Conservation (phyloP, 495 filamentous ascomycete genomes). For the Neurospora sp. region DNA sequence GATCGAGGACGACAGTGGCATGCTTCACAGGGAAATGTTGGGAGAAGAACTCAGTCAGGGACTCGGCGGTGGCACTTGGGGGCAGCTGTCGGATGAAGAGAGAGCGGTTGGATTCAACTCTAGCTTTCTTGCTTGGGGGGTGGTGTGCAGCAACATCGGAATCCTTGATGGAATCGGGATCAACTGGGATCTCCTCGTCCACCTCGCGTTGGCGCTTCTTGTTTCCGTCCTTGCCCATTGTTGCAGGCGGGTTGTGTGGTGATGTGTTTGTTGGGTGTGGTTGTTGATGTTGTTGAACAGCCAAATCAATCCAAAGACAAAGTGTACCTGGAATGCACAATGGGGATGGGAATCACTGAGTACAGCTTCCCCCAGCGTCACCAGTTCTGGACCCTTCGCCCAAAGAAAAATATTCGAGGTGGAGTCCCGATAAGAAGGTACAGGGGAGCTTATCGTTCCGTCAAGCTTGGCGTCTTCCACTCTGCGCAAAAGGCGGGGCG, state of each 20-base stretch:
- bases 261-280: background rate
- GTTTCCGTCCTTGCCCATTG: slow-evolving; percentile 24
- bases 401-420: background rate
- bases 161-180: slow-evolving; percentile 7
- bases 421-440: background rate
- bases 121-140: slow-evolving; percentile 32
- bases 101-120: slow-evolving; percentile 46
- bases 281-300: background rate
- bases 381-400: background rate
- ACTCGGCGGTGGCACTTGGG: slow-evolving; percentile 65
- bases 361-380: background rate
- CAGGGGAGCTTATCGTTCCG: background rate
- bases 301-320: background rate
- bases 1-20: slow-evolving; percentile 75
- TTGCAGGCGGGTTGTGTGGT: slow-evolving; percentile 1
- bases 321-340: background rate
- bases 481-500: background rate
- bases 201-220: slow-evolving; percentile 26
- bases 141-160: background rate
- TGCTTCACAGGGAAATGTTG: slow-evolving; percentile 91
- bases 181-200: slow-evolving; percentile 5
- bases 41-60: slow-evolving; percentile 79
- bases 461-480: background rate
- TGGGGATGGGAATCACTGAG: background rate
- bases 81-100: slow-evolving; percentile 88